A percentile compares a stretch with the other conserved stretches of the same genome.
phyloP scores from a whole-genome alignment of 306 rosid species.

The Rubus idaeus region DNA sequence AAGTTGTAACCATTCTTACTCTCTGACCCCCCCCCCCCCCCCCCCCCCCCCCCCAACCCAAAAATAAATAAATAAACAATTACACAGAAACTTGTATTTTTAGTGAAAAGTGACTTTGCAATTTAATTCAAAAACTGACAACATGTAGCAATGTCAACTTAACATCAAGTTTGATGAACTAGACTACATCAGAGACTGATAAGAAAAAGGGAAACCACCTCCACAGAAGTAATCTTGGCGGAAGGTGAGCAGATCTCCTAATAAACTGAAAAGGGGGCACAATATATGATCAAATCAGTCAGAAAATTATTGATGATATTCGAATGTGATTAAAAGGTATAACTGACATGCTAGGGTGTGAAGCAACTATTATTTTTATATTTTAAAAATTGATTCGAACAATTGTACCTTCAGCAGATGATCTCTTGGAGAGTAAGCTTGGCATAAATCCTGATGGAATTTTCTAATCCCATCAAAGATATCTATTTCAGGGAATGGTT shows the following conservation, averaged over 20 bases:
- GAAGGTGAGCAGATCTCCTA: conserved; percentile 67
- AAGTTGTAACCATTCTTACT: background rate
- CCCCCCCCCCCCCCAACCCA: background rate
- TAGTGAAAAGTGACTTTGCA: background rate
- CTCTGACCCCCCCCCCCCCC: background rate
- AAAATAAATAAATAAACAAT: background rate
- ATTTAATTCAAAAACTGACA: conserved; percentile 8
- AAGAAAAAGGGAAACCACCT: conserved; percentile 44
- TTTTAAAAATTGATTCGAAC: conserved; percentile 9
- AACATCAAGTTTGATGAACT: conserved; percentile 12
- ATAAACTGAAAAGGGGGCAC: conserved; percentile 58
- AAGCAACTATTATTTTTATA: background rate
- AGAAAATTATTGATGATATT: conserved; percentile 7
- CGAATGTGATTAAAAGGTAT: background rate
- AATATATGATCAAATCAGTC: conserved; percentile 6
- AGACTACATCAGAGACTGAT: background rate
- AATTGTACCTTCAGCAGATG: conserved; percentile 62
- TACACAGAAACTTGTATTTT: background rate
- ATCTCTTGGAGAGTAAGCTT: conserved; percentile 64
- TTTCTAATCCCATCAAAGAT: conserved; percentile 60
- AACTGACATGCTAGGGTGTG: background rate
- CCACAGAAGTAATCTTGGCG: conserved; percentile 73
- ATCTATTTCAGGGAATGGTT: conserved; percentile 74
- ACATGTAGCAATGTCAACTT: conserved; percentile 8
- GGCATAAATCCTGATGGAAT: conserved; percentile 75